A percentile compares a stretch with the other conserved stretches of the same genome.
phyloP scores from a whole-genome alignment of 108 stramenopile genomes.

The Nitzschia sp. region DNA sequence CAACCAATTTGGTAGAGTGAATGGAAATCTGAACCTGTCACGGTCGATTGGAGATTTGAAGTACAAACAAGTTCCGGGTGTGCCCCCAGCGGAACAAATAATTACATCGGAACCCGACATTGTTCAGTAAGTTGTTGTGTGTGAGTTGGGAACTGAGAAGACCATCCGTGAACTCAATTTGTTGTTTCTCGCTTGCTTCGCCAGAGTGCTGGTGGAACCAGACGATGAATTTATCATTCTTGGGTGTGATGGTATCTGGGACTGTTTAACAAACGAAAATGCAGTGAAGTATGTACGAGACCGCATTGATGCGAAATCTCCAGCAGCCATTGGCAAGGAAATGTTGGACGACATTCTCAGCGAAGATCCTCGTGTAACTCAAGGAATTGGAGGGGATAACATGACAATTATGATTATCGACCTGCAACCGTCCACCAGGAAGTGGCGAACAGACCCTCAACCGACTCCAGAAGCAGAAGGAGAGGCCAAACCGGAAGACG shows the following conservation, averaged over 20 bases:
- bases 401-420: slow-evolving; percentile 93
- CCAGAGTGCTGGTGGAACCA: slow-evolving; percentile 20
- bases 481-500: background rate
- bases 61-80: slow-evolving; percentile 90
- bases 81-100: slow-evolving; percentile 79
- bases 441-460: slow-evolving; percentile 15
- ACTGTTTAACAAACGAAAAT: slow-evolving; percentile 91
- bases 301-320: slow-evolving; percentile 69
- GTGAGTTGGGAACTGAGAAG: too few species aligned
- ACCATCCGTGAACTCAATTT: too few species aligned
- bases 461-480: background rate
- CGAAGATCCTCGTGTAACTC: slow-evolving; percentile 82
- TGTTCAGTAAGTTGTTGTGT: slow-evolving; percentile 54
- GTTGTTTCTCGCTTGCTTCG: too few species aligned
- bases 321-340: slow-evolving; percentile 73
- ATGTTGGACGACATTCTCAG: slow-evolving; percentile 86
- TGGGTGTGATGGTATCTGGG: slow-evolving; percentile 98
- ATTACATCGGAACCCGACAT: slow-evolving; percentile 94
- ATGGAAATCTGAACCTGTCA: slow-evolving; percentile 94
- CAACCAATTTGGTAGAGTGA: slow-evolving; percentile 94
- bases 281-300: slow-evolving; percentile 88
- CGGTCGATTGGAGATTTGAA: slow-evolving; percentile 97
- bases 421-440: slow-evolving; percentile 61
- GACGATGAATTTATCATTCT: slow-evolving; percentile 91
- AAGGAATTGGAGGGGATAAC: slow-evolving; percentile 94